phyloP scores from a whole-genome alignment of 2,329 filamentous ascomycete genomes.

The Trichoderma cornu-damae region DNA sequence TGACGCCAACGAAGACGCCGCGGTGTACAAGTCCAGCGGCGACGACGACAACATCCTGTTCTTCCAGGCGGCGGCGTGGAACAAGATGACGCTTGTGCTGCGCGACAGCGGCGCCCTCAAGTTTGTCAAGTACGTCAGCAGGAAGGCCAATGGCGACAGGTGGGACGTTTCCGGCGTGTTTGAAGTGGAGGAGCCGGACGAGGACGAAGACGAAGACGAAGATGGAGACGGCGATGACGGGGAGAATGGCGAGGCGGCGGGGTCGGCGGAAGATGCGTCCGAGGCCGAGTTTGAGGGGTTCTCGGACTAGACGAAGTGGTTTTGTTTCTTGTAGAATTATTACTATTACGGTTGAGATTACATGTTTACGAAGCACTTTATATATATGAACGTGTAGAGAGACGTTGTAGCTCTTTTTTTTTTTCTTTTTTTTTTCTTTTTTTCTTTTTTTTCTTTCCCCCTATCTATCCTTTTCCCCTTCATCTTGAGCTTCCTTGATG shows the following conservation, averaged over 20 bases:
- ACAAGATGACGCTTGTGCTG: conserved; percentile 83
- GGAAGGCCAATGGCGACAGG: conserved; percentile 74
- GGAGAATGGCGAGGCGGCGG: conserved; percentile 35
- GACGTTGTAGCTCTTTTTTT: not conserved
- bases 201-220: conserved; percentile 34
- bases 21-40: conserved; percentile 73
- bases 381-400: no score
- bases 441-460: not conserved
- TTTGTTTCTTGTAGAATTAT: no score
- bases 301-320: conserved; percentile 40
- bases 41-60: conserved; percentile 70
- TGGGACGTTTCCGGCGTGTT: conserved; percentile 85
- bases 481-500: not conserved
- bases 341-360: no score
- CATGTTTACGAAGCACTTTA: not conserved
- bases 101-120: conserved; percentile 79
- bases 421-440: not conserved
- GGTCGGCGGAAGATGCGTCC: conserved; percentile 34
- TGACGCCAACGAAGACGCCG: conserved; percentile 66
- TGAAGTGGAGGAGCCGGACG: conserved; percentile 58
- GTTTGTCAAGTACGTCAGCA: conserved; percentile 95
- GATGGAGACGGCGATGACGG: conserved; percentile 43
- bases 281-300: conserved; percentile 55
- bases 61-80: conserved; percentile 68
- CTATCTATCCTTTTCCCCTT: not conserved